These are phyloP conservation scores for Uronychia setigera DNA, from an alignment of 73 alveolate species.

Conservation along the genomic window DNA sequence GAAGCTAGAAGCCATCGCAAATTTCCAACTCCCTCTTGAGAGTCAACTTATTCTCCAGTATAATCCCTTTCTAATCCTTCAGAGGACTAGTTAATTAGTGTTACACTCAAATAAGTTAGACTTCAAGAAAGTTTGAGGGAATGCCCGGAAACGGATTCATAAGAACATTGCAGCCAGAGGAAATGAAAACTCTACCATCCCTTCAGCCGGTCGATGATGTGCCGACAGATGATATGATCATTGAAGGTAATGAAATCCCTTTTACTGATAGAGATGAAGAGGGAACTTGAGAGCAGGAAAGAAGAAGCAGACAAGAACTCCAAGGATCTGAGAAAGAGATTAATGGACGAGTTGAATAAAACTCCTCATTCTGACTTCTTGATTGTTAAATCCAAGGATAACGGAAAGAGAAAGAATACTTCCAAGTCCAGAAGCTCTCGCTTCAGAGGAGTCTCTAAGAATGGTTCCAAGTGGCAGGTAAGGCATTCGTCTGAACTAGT, in stretches of 20 bases:
- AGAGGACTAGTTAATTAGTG: neutral
- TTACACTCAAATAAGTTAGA: neutral
- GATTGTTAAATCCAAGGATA: neutral
- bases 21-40: too few species aligned
- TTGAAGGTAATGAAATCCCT: neutral
- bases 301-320: neutral
- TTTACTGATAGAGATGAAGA: neutral
- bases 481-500: constrained; percentile 2
- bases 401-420: neutral
- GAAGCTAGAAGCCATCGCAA: too few species aligned
- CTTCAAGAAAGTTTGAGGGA: neutral
- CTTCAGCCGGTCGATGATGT: neutral
- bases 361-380: neutral
- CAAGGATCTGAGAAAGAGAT: neutral
- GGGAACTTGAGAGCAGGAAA: neutral
- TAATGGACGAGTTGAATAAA: neutral
- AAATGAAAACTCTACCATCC: neutral
- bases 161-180: neutral
- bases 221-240: neutral
- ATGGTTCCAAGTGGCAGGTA: constrained; percentile 92
- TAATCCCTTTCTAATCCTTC: neutral
- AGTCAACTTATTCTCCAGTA: too few species aligned
- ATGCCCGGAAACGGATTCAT: neutral
- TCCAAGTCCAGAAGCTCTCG: constrained; percentile 33
- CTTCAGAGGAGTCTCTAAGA: constrained; percentile 86